Evolutionary conservation across 2,329 filamentous ascomycete genomes (phyloP), one percentile per base, ranked within the genome.

Genomic region (Arthrinium phaeospermum): DNA sequence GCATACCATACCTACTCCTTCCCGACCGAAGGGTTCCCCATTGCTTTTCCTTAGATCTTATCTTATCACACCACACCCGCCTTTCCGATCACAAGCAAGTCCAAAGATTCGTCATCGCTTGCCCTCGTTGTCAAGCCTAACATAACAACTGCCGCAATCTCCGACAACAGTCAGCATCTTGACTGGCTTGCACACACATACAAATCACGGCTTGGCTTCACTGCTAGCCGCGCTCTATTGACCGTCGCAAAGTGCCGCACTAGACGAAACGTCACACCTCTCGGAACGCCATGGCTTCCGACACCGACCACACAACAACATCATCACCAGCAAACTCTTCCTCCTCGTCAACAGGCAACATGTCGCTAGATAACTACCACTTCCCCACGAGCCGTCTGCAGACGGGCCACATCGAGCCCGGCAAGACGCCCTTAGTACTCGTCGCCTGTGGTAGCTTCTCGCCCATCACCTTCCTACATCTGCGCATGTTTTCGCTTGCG

Each of bases 401-500:
- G 81, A 86, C 85, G 74, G 84, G 84, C 61, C 86, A 91, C 74
- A 86, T 83, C 69, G 86, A 91, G 74, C 81, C 87, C 44, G 82
- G 84, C 73, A 89, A 88, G 79, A 90, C 86, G 44, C 91, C 91
- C 19, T 85, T 93, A 53, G 89, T 93, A 10, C 87, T 93, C 71
- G 90, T 93, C 70, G 91, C 91, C 68, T 93, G 91, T 78, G 91
- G 90, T 69, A 90, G 88, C 78, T 95, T 94, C 83, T 93, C 91
- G 0, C 93, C 93, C 24, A 90, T 92, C 69, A 93, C 92, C 8
- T 93, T 93, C 78, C 87, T 95, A 41, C 93, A 96, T 80, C 85
- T 96, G 74, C 91, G 93, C 80, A 96, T 97, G 92, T 96, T 96
- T 79, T 93, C 94, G 79, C 94, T 97, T 91, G 93, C 93, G 1